These are phyloP conservation scores for Solanum pimpinellifolium DNA, from an alignment of 257 asterid species.

Conservation along the genomic window DNA sequence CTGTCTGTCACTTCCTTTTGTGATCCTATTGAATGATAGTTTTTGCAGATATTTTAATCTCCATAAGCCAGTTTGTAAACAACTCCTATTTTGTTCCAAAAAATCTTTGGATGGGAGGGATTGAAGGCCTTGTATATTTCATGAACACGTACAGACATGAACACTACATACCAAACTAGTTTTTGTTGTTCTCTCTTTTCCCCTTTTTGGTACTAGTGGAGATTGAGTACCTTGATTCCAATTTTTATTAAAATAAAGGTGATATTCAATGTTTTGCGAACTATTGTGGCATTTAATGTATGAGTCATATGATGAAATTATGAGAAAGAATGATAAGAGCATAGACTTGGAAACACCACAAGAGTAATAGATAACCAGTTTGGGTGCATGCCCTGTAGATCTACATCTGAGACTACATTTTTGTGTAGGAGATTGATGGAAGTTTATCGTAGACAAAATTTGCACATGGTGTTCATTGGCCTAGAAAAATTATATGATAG, in stretches of 20 bases:
- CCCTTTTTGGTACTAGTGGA: background rate
- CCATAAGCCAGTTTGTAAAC: background rate
- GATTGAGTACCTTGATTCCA: background rate
- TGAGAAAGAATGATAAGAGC: background rate
- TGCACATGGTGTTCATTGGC: background rate
- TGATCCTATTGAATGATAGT: background rate
- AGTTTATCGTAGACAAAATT: background rate
- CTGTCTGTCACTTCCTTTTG: background rate
- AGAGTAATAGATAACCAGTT: background rate
- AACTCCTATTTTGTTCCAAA: background rate
- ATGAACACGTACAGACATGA: too few species aligned
- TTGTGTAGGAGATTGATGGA: background rate
- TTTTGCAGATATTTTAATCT: background rate
- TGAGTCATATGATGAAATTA: background rate
- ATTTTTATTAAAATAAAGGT: background rate
- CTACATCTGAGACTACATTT: background rate
- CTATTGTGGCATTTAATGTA: background rate
- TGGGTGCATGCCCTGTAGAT: background rate
- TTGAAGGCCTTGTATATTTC: background rate
- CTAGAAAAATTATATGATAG: background rate
- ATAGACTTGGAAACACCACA: background rate
- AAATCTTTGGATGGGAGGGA: background rate
- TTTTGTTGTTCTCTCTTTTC: background rate
- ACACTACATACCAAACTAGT: background rate
- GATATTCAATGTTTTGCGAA: background rate